Evolutionary conservation across 108 stramenopile genomes (phyloP).

Genomic region (Skeletonema costatum): DNA sequence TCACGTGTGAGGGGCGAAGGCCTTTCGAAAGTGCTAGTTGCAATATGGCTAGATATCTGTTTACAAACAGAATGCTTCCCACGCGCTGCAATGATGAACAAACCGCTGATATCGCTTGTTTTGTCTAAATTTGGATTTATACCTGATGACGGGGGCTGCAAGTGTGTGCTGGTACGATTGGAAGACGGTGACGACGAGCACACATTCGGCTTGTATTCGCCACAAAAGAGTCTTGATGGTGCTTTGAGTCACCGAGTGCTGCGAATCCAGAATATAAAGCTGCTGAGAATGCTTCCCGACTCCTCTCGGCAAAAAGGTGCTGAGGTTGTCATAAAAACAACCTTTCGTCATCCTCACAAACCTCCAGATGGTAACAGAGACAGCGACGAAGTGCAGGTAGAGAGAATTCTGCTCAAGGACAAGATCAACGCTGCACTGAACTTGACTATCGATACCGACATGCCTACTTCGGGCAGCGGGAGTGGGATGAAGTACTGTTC

Average conservation of each 20-base stretch:
- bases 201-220: constrained; percentile 35
- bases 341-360: constrained; percentile 43
- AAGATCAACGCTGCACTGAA: background rate
- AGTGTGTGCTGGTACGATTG: constrained; percentile 36
- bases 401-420: background rate
- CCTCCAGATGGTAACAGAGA: constrained; percentile 12
- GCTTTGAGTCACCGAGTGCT: constrained; percentile 37
- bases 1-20: constrained; percentile 38
- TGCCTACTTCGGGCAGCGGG: background rate
- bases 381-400: background rate
- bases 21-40: constrained; percentile 39
- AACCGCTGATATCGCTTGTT: constrained; percentile 43
- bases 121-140: constrained; percentile 44
- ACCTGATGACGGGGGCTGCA: constrained; percentile 36
- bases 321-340: constrained; percentile 32
- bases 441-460: background rate
- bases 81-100: constrained; percentile 50
- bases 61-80: constrained; percentile 34
- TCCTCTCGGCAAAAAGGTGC: constrained; percentile 5
- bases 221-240: constrained; percentile 30
- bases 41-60: constrained; percentile 47
- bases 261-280: constrained; percentile 38
- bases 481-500: background rate
- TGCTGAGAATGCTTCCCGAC: constrained; percentile 9
- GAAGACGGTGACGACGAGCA: constrained; percentile 5